Base-by-base conservation (phyloP, 495 filamentous ascomycete genomes). In the Niebla homalea region DNA sequence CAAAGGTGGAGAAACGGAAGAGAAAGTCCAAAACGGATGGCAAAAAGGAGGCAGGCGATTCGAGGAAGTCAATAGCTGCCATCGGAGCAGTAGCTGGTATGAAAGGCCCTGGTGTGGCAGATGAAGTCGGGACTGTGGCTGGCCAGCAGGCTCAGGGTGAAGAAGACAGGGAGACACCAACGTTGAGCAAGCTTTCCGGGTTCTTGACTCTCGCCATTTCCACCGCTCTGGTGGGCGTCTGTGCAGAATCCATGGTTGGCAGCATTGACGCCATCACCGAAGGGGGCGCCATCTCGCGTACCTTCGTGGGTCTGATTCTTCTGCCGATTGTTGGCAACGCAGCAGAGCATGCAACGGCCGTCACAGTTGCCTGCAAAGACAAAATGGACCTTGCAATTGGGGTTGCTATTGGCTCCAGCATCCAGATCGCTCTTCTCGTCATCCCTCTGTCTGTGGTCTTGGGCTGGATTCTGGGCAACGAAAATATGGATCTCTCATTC, bases 321-420 rank as follows among this genome's bases (percentile, higher is more conserved):
- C 72, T 92, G 3, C 87, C 87, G n/a, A 89, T 93, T 53, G 87
- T 92, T 25, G 87, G 87, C 38, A 92, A 93, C 60, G 87, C 86
- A 4, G 87, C 86, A 5, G 87, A 93, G 64, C 87, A 92, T 60
- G 85, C 84, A 19, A 92, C 87, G 2, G 85, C 87, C 19, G 84
- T 93, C 21, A 90, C 85, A 0, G 87, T 89, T 5, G 86, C 86
- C 1, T 72, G 78, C 62, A 93, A 92, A 71, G 87, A 90, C 63
- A 93, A 92, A 63, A 92, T 92, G 87, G 86, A 92, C 60, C 67
- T 90, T 16, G 79, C 84, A 11, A 89, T 90, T 52, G 85, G 86
- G 22, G 87, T 93, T 12, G 84, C 85, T 5, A 79, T 93, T 12
- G 87, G 87, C 46, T 86, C 82, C 22, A 84, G 78, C 53, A 89